Evolutionary conservation across 148 eudicot species (phyloP).

Genomic region (Arbutus unedo): DNA sequence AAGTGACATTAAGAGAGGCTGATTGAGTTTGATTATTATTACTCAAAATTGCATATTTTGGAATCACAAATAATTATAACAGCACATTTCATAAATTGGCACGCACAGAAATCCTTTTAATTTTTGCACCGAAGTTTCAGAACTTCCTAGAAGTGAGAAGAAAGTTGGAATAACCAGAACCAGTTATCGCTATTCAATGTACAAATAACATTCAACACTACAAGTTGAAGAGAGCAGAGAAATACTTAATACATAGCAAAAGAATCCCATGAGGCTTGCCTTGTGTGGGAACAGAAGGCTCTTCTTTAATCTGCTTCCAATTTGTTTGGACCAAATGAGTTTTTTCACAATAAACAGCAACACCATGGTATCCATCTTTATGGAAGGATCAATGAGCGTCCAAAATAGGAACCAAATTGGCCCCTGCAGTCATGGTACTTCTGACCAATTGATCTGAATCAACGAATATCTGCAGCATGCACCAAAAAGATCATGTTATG

Average conservation of each 20-base stretch:
- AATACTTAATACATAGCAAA: not conserved
- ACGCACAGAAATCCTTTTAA: not conserved
- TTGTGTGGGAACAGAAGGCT: not conserved
- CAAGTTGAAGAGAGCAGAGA: not conserved
- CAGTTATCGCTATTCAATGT: not conserved
- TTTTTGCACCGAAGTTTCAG: not conserved
- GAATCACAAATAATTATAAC: not conserved
- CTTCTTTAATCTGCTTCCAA: not conserved
- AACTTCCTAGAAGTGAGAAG: not conserved
- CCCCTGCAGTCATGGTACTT: not conserved
- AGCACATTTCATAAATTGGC: not conserved
- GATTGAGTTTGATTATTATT: no score
- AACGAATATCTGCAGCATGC: conserved; percentile 54
- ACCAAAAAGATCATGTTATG: conserved; percentile 3
- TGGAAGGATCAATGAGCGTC: not conserved
- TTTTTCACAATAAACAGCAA: no score
- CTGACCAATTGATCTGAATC: conserved; percentile 36
- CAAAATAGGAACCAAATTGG: not conserved
- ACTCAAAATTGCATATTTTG: not conserved
- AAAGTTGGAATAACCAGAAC: not conserved
- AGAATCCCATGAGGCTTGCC: not conserved
- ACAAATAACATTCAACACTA: conserved; percentile 1
- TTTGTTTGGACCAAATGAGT: not conserved
- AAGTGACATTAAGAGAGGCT: no score
- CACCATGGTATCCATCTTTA: not conserved